These are phyloP conservation scores for Elsinoe perseae DNA, from an alignment of 2,329 filamentous ascomycete species.

Conservation along the genomic window DNA sequence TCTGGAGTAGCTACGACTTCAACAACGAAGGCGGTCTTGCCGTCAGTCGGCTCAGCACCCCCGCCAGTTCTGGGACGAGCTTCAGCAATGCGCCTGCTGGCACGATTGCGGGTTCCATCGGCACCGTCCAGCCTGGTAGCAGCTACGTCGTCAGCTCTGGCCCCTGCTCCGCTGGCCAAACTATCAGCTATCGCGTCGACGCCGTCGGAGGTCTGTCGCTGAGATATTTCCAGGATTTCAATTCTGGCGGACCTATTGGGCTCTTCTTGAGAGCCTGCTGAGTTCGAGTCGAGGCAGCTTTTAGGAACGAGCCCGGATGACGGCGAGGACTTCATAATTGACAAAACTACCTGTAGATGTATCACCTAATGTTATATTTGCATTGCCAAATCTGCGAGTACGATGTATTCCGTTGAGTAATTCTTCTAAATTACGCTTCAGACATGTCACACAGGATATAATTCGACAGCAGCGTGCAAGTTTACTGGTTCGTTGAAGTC, in stretches of 20 bases:
- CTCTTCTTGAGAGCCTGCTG: constrained; percentile 19
- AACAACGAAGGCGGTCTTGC: constrained; percentile 33
- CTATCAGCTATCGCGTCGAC: constrained; percentile 22
- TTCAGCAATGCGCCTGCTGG: constrained; percentile 20
- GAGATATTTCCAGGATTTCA: constrained; percentile 25
- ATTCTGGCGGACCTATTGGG: constrained; percentile 17
- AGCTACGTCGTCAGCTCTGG: constrained; percentile 24
- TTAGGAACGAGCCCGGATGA: background rate
- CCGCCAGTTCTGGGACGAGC: constrained; percentile 22
- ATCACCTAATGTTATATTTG: background rate
- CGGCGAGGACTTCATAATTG: background rate
- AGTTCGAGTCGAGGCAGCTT: background rate
- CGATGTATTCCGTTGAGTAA: background rate
- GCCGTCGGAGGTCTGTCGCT: constrained; percentile 20
- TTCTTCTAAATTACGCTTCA: too few relatives aligned
- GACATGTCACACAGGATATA: too few relatives aligned
- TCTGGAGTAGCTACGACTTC: constrained; percentile 31
- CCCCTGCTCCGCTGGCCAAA: constrained; percentile 25
- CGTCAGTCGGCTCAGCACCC: constrained; percentile 24
- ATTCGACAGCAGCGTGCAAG: too few relatives aligned
- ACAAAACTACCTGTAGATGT: background rate
- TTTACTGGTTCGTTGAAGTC: background rate
- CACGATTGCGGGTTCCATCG: constrained; percentile 16
- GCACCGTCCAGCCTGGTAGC: constrained; percentile 22
- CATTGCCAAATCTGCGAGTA: background rate